Base-by-base conservation (phyloP, 1,284 basidiomycete species). In the Ganoderma sp. region DNA sequence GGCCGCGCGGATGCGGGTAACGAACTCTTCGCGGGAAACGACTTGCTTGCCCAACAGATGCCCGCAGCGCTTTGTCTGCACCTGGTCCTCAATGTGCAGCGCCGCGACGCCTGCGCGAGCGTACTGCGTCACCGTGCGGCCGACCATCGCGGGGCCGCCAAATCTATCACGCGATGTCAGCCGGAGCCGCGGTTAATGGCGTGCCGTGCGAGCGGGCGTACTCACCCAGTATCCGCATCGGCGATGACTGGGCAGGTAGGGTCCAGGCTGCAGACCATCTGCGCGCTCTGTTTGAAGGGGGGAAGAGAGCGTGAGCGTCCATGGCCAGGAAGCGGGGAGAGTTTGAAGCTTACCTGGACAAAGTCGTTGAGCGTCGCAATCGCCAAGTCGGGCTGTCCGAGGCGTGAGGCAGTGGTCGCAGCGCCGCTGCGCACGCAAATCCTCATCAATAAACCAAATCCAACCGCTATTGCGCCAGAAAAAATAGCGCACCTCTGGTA, bases 281-380 rank as follows among this genome's bases (percentile, higher is more conserved):
- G 81, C 4, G 87, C 87, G 67, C 82, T 83, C 76, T 82, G 71
- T 25, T 52, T 52, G 48, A 25, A 56, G 61, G 63, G 22, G n/a
- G 54, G 52, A 7, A 17, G 25, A n/a, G 12, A 10, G 12, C 3
- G 37, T 60, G 58, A 60, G 58, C 41, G 4, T n/a, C 56, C 8
- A 4, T 0, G 28, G 7, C n/a, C 3, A 2, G 10, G 25, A 56
- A 22, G 28, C 1, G n/a, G 10, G n/a, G 22, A 48, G 25, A 17
- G 45, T 8, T 15, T 5, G 22, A n/a, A 25, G 50, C 76, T 65
- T 72, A 85, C 86, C 76, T 85, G 85, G 22, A 89, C 89, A 72
- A 93, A 93, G 75, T 94, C 92, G 72, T 91, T 91, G 74, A 93
- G 78, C n/a, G 90, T 92, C 0, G 92, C 89, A 73, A 94, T 92